These are phyloP conservation scores for Paecilomyces formosus DNA, from an alignment of 2,329 filamentous ascomycete species.

Conservation along the genomic window DNA sequence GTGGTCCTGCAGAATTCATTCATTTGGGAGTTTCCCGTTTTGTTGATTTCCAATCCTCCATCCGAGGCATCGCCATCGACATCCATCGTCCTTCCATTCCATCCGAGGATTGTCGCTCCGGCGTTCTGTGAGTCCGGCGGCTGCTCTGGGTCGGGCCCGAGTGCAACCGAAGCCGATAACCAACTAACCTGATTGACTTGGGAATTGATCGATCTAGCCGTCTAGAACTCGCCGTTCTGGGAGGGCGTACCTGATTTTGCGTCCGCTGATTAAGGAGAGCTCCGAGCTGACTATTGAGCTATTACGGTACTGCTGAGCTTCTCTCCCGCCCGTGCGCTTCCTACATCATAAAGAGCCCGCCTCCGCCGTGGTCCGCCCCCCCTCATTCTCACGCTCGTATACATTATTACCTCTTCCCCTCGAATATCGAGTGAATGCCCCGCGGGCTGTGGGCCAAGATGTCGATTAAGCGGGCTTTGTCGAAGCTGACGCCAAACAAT, in stretches of 20 bases:
- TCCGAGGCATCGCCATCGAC: neutral
- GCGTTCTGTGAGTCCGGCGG: neutral
- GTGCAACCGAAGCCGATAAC: neutral
- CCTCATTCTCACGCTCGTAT: neutral
- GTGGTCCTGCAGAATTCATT: neutral
- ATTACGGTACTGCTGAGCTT: neutral
- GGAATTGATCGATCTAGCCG: neutral
- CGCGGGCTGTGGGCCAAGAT: constrained; percentile 29
- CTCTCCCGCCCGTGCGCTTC: neutral
- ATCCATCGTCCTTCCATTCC: neutral
- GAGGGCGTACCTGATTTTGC: neutral
- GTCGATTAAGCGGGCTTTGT: constrained; percentile 40
- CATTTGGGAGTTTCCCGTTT: neutral
- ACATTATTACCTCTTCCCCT: neutral
- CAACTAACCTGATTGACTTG: neutral
- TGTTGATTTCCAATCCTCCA: neutral
- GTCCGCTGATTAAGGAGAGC: neutral
- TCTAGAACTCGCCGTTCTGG: no score
- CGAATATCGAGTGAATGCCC: neutral
- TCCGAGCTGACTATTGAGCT: neutral
- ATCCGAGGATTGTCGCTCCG: neutral
- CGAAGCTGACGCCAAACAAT: constrained; percentile 29
- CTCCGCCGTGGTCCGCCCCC: neutral
- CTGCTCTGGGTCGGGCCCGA: neutral
- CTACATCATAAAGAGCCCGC: neutral